Evolutionary conservation across 2,329 filamentous ascomycete genomes (phyloP).

Genomic region (Penicillium sp.): DNA sequence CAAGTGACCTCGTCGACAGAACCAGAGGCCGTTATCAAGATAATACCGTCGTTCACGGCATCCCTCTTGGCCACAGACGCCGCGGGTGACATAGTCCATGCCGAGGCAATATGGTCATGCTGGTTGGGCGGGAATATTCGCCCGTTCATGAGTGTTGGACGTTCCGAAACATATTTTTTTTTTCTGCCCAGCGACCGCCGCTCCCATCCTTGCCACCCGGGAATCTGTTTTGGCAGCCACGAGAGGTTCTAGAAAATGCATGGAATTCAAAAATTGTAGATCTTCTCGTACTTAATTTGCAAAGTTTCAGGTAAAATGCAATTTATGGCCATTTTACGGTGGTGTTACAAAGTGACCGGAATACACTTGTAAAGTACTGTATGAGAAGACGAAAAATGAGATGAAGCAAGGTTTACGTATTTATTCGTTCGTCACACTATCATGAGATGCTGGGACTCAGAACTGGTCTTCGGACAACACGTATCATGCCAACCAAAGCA

Average conservation of each 20-base stretch:
- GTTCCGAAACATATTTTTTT: constrained; percentile 22
- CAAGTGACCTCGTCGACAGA: constrained; percentile 77
- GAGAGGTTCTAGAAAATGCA: not conserved
- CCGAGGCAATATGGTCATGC: constrained; percentile 31
- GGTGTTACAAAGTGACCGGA: not conserved
- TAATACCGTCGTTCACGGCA: constrained; percentile 73
- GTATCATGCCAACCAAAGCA: constrained; percentile 37
- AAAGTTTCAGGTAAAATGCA: not conserved
- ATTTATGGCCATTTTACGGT: too few relatives aligned
- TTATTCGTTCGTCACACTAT: constrained; percentile 41
- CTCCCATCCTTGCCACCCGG: not conserved
- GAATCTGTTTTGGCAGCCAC: not conserved
- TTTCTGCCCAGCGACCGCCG: constrained; percentile 25
- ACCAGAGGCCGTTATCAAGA: constrained; percentile 71
- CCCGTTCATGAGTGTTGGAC: not conserved
- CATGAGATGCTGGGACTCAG: constrained; percentile 37
- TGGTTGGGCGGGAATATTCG: constrained; percentile 16
- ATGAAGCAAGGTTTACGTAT: constrained; percentile 16
- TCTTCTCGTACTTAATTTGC: not conserved
- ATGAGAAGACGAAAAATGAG: not conserved
- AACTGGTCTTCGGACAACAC: constrained; percentile 34
- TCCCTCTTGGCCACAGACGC: constrained; percentile 56
- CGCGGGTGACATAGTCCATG: constrained; percentile 47
- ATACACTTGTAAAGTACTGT: not conserved
- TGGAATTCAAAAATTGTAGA: not conserved